Percentiles rank a stretch among this genome's conserved stretches.
These are phyloP conservation scores for Neurospora cerealis DNA, from an alignment of 495 filamentous ascomycete genomes.

Conservation along the genomic window DNA sequence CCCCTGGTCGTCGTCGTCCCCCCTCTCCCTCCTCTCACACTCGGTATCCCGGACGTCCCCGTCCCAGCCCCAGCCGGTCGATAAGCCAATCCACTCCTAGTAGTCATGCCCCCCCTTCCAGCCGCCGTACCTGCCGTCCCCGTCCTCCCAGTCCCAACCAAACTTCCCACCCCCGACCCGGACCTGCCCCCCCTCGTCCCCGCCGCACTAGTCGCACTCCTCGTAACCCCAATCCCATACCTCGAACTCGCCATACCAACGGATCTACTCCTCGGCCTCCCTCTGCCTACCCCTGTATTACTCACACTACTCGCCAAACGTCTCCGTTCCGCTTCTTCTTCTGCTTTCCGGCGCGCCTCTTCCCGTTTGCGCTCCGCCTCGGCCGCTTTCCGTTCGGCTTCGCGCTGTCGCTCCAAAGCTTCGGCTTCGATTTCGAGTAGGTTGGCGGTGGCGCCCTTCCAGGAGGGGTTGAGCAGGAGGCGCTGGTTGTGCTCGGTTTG, in stretches of 20 bases:
- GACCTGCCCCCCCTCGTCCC: slow-evolving; percentile 32
- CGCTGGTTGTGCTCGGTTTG: slow-evolving; percentile 97
- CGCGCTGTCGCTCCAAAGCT: slow-evolving; percentile 54
- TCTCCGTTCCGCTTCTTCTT: slow-evolving; percentile 58
- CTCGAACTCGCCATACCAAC: slow-evolving; percentile 14
- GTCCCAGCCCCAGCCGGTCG: neutral
- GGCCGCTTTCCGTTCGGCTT: slow-evolving; percentile 59
- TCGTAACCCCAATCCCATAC: slow-evolving; percentile 18
- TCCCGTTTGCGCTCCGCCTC: slow-evolving; percentile 69
- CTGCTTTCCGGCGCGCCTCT: slow-evolving; percentile 55
- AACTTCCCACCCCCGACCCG: slow-evolving; percentile 10
- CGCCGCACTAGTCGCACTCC: slow-evolving; percentile 23
- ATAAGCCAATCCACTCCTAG: neutral
- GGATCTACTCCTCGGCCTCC: slow-evolving; percentile 11
- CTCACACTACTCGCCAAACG: slow-evolving; percentile 31
- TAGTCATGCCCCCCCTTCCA: neutral
- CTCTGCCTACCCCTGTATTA: slow-evolving; percentile 14
- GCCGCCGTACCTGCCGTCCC: neutral
- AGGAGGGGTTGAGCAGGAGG: slow-evolving; percentile 74
- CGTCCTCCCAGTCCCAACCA: neutral
- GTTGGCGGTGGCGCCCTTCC: slow-evolving; percentile 84
- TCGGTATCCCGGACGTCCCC: neutral
- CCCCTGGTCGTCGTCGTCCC: slow-evolving; percentile 8
- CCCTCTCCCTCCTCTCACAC: slow-evolving; percentile 17
- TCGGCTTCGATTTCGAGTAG: slow-evolving; percentile 75